These are phyloP conservation scores for Phytopythium litorale DNA, from an alignment of 352 stramenopile genomes.

Conservation along the genomic window DNA sequence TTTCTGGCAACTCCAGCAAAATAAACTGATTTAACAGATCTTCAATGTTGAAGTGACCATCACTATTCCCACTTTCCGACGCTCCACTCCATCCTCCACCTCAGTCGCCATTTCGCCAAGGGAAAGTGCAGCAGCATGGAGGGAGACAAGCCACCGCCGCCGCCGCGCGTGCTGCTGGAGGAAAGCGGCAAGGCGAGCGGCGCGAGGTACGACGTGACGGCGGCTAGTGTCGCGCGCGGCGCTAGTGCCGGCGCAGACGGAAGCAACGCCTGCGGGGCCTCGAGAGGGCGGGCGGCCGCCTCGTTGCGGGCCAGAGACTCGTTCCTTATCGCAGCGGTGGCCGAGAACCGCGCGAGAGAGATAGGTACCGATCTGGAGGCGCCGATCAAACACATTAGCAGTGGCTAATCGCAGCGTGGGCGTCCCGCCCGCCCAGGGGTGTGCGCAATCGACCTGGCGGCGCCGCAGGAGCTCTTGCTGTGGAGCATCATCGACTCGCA, in stretches of 20 bases:
- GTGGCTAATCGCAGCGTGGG: background rate
- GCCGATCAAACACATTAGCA: background rate
- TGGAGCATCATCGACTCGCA: conserved; percentile 82
- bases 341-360: conserved; percentile 54
- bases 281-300: conserved; percentile 17
- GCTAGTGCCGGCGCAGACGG: conserved; percentile 11
- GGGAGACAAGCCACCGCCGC: background rate
- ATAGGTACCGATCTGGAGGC: conserved; percentile 32
- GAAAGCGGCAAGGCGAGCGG: conserved; percentile 14
- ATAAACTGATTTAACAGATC: background rate
- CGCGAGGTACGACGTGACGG: conserved; percentile 29
- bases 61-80: conserved; percentile 23
- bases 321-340: conserved; percentile 56
- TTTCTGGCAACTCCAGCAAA: background rate
- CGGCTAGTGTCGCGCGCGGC: conserved; percentile 9
- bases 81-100: background rate
- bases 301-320: conserved; percentile 18
- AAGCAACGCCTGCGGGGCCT: conserved; percentile 10
- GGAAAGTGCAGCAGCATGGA: conserved; percentile 17
- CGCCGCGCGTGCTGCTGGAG: conserved; percentile 26
- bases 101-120: conserved; percentile 16
- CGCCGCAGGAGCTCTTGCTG: conserved; percentile 66
- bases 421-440: conserved; percentile 26
- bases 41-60: conserved; percentile 31
- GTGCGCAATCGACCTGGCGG: conserved; percentile 64